Evolutionary conservation across 2,329 filamentous ascomycete species (phyloP).

Genomic region (Cercospora zeae-maydis): DNA sequence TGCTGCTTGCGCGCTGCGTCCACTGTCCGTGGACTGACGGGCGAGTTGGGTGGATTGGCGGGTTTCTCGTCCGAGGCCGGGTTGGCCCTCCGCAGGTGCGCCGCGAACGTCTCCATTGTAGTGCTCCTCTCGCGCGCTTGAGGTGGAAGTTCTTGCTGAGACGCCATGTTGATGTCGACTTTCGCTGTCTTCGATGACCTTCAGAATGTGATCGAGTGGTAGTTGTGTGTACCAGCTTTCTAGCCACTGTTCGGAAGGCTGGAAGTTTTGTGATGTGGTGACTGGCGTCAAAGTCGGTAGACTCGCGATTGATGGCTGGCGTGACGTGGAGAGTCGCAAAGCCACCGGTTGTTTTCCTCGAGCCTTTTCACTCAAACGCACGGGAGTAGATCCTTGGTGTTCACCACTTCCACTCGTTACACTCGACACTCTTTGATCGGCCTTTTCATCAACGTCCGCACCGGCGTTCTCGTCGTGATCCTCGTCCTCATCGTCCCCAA

Average conservation of each 20-base stretch:
- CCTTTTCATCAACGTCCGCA: conserved; percentile 1
- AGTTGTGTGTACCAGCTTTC: conserved; percentile 89
- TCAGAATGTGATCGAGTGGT: conserved; percentile 64
- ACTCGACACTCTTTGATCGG: neutral
- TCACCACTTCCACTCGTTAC: neutral
- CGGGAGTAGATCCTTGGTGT: neutral
- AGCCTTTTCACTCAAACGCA: conserved; percentile 90
- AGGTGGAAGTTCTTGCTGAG: conserved; percentile 10
- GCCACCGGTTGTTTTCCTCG: conserved; percentile 88
- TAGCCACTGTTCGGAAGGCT: conserved; percentile 77
- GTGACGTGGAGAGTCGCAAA: conserved; percentile 36
- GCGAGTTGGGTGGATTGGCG: conserved; percentile 18
- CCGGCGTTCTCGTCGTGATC: conserved; percentile 42
- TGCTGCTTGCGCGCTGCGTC: conserved; percentile 6
- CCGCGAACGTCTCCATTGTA: conserved; percentile 15
- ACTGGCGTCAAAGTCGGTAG: conserved; percentile 63
- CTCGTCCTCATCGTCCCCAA: conserved; percentile 77
- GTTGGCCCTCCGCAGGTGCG: conserved; percentile 8
- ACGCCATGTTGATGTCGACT: conserved; percentile 11
- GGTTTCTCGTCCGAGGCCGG: conserved; percentile 15
- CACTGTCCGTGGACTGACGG: conserved; percentile 10
- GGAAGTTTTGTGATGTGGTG: conserved; percentile 52
- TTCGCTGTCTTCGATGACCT: conserved; percentile 21
- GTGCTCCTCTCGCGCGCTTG: neutral
- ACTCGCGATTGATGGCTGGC: conserved; percentile 78